These are phyloP conservation scores for Alternaria novae-zelandiae DNA, from an alignment of 2,329 filamentous ascomycete genomes.

Conservation along the genomic window DNA sequence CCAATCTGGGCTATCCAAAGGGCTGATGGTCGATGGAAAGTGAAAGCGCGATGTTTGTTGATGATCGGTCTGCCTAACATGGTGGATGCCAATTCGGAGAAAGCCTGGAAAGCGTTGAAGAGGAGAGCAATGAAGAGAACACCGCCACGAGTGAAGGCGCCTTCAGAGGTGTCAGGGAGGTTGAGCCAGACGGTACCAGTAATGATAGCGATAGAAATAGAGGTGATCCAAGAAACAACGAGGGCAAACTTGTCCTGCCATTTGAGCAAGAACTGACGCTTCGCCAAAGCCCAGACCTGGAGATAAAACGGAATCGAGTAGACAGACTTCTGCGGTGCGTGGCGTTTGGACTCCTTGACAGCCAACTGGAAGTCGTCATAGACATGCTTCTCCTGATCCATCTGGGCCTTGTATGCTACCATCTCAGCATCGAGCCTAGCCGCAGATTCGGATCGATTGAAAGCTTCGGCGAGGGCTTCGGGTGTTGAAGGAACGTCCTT, in stretches of 20 bases:
- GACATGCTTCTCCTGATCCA: constrained; percentile 69
- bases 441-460: constrained; percentile 68
- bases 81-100: constrained; percentile 75
- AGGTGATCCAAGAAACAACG: constrained; percentile 72
- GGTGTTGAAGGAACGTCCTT: constrained; percentile 73
- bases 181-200: constrained; percentile 80
- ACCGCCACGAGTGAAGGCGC: constrained; percentile 81
- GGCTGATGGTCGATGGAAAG: constrained; percentile 81
- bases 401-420: constrained; percentile 67
- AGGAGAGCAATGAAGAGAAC: constrained; percentile 80
- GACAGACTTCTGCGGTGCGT: constrained; percentile 73
- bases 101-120: constrained; percentile 88
- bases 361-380: constrained; percentile 79
- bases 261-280: constrained; percentile 84
- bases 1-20: constrained; percentile 84
- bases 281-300: constrained; percentile 83
- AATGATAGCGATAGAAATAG: constrained; percentile 77
- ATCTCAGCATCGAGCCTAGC: constrained; percentile 69
- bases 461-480: constrained; percentile 71
- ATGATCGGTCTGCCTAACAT: constrained; percentile 80
- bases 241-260: constrained; percentile 85
- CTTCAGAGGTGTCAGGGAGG: constrained; percentile 67
- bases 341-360: constrained; percentile 79
- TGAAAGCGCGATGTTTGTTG: constrained; percentile 83
- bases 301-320: constrained; percentile 84